These are phyloP conservation scores for Chlorella ohadii DNA, from an alignment of 139 green algal genomes.

Conservation along the genomic window DNA sequence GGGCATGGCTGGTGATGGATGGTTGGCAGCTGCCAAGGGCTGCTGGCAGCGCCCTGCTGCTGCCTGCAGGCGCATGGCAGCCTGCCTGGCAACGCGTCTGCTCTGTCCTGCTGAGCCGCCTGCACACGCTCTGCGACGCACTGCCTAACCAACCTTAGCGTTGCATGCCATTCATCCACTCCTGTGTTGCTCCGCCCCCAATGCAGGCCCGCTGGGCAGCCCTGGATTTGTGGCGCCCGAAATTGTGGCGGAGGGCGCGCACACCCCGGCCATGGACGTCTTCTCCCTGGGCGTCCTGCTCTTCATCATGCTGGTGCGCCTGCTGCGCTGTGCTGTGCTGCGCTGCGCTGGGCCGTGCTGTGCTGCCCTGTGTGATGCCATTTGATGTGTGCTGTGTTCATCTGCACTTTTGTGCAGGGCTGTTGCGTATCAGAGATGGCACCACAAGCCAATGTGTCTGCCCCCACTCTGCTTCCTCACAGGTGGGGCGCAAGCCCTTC, in stretches of 20 bases:
- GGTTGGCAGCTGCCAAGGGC: background rate
- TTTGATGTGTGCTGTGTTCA: too few species aligned
- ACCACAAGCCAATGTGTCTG: too few species aligned
- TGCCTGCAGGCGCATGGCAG: too few species aligned
- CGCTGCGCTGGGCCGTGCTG: background rate
- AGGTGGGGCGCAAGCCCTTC: slow-evolving; percentile 64
- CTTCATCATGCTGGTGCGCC: slow-evolving; percentile 58
- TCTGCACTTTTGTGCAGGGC: too few species aligned
- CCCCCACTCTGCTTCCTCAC: background rate
- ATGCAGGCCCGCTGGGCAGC: slow-evolving; percentile 55
- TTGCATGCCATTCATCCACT: too few species aligned
- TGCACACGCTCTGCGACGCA: too few species aligned
- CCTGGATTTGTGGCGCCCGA: slow-evolving; percentile 65
- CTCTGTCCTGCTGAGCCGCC: too few species aligned
- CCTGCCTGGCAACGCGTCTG: too few species aligned
- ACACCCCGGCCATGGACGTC: slow-evolving; percentile 63
- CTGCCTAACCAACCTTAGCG: too few species aligned
- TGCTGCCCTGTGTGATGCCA: too few species aligned
- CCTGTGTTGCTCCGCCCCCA: too few species aligned
- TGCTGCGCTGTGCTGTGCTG: background rate
- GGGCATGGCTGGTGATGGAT: background rate
- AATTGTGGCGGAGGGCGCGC: slow-evolving; percentile 40
- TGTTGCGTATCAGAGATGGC: too few species aligned
- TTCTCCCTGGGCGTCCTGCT: slow-evolving; percentile 59
- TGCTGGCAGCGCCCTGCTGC: background rate